A percentile compares a stretch with the other conserved stretches of the same genome.
Conservation (phyloP, 768 basidiomycete species). For the Rhizopogon rudus region DNA sequence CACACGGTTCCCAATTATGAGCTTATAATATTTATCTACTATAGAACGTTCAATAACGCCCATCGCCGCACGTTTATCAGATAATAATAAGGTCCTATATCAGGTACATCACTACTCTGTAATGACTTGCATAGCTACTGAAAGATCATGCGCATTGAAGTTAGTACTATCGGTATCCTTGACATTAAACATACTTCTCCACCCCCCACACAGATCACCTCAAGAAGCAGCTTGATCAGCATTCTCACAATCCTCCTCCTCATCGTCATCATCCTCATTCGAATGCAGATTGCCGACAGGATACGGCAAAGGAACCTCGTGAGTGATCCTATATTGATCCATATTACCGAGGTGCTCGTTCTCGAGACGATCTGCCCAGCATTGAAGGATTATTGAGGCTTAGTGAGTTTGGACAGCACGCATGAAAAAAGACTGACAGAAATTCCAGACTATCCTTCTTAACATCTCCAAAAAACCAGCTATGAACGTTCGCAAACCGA, state of each 20-base stretch:
- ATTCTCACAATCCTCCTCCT: slow-evolving; percentile 28
- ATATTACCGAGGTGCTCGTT: slow-evolving; percentile 93
- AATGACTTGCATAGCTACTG: too few species aligned
- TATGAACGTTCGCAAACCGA: slow-evolving; percentile 60
- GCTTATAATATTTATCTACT: too few species aligned
- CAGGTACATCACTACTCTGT: too few species aligned
- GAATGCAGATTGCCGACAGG: slow-evolving; percentile 41
- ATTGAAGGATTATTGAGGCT: not conserved
- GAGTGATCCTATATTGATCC: slow-evolving; percentile 86
- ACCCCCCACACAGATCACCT: not conserved
- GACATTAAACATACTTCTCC: not conserved
- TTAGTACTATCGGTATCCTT: too few species aligned
- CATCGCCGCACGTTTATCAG: too few species aligned
- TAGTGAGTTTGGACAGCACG: not conserved
- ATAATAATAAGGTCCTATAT: too few species aligned
- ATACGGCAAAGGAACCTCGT: slow-evolving; percentile 85
- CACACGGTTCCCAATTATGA: too few species aligned
- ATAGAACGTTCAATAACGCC: too few species aligned
- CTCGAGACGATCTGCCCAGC: slow-evolving; percentile 62
- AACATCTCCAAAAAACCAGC: slow-evolving; percentile 70
- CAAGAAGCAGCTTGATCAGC: slow-evolving; percentile 10
- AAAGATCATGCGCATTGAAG: too few species aligned
- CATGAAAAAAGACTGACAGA: slow-evolving; percentile 48
- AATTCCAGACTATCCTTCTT: slow-evolving; percentile 88
- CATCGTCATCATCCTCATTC: slow-evolving; percentile 40